These are phyloP conservation scores for Diplosphaera chodatii DNA, from an alignment of 139 green algal species.

Conservation along the genomic window DNA sequence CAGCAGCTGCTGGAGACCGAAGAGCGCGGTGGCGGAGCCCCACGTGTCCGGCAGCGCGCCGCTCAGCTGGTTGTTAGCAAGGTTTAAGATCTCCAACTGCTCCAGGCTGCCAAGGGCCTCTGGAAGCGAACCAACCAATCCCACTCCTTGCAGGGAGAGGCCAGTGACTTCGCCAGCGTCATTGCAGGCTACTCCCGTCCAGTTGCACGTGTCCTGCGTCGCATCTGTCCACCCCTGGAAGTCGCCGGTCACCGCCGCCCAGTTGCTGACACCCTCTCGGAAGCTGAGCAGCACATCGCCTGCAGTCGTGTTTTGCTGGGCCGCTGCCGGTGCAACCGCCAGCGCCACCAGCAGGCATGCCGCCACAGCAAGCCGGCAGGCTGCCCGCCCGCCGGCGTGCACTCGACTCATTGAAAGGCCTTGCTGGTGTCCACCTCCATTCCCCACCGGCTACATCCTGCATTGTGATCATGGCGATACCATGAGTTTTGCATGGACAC, in stretches of 20 bases:
- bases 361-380: background rate
- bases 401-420: background rate
- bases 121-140: background rate
- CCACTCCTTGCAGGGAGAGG: background rate
- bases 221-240: background rate
- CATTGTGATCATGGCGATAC: no score
- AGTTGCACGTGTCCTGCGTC: background rate
- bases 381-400: no score
- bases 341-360: background rate
- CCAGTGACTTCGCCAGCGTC: background rate
- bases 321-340: no score
- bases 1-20: slow-evolving; percentile 7
- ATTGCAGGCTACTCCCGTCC: background rate
- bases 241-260: background rate
- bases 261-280: background rate
- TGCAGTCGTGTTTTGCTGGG: background rate
- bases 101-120: background rate
- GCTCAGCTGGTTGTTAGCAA: slow-evolving; percentile 22
- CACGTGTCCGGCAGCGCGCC: slow-evolving; percentile 1
- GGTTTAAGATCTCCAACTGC: slow-evolving; percentile 11
- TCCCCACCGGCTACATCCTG: background rate
- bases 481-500: no score
- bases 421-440: background rate
- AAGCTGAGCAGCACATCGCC: background rate
- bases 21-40: background rate